A percentile compares a stretch with the other conserved stretches of the same genome.
phyloP scores from a whole-genome alignment of 2,329 filamentous ascomycete genomes.

The Aureobasidium leucospermi region DNA sequence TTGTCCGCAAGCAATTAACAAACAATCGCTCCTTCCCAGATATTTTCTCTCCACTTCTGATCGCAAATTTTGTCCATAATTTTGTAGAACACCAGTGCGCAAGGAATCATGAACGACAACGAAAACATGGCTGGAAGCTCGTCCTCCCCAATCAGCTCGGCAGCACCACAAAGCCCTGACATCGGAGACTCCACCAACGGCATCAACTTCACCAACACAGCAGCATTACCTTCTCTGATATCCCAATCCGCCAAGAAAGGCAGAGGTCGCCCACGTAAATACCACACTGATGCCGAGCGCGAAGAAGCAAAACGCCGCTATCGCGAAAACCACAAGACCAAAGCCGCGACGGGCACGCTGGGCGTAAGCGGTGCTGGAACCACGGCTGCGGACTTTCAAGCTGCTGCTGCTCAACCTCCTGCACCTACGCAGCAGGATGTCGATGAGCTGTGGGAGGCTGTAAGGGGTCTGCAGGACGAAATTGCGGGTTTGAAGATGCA shows the following conservation, averaged over 20 bases:
- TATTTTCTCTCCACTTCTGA: too few relatives aligned
- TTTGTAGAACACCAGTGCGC: not conserved
- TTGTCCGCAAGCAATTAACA: not conserved
- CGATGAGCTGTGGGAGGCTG: conserved; percentile 2
- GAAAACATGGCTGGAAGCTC: not conserved
- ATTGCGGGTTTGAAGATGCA: conserved; percentile 1
- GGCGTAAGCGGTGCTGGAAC: not conserved
- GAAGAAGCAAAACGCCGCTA: conserved; percentile 13
- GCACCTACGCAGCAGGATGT: not conserved
- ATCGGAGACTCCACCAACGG: not conserved
- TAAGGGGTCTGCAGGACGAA: not conserved
- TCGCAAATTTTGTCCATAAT: too few relatives aligned
- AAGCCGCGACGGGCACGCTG: not conserved
- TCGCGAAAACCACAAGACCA: conserved; percentile 10
- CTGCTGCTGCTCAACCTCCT: not conserved
- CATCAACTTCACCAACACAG: not conserved
- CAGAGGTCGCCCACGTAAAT: conserved; percentile 9
- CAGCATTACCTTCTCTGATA: not conserved
- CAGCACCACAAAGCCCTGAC: not conserved
- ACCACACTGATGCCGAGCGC: conserved; percentile 7
- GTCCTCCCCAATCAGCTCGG: conserved; percentile 1
- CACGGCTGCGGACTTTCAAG: not conserved
- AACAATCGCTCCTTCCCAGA: not conserved
- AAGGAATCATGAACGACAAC: not conserved
- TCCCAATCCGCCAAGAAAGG: not conserved